Percentiles rank a stretch among this genome's conserved stretches.
Conservation (phyloP, 2,329 filamentous ascomycete genomes). For the Lithohypha guttulata region DNA sequence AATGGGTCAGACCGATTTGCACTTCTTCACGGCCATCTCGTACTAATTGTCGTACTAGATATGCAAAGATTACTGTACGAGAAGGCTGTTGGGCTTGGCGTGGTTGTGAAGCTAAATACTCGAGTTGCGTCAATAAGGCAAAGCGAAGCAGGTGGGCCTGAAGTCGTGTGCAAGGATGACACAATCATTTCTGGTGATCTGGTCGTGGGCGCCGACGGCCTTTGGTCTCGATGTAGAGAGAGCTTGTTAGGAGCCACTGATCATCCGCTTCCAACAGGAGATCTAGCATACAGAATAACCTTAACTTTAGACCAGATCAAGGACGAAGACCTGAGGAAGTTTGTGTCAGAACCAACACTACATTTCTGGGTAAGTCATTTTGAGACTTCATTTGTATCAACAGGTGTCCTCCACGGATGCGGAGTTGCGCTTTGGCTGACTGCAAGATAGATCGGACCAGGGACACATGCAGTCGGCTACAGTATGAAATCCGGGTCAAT, state of each 20-base stretch:
- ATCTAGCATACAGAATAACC: slow-evolving; percentile 46
- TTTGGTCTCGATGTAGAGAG: slow-evolving; percentile 36
- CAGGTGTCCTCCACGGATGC: too few relatives aligned
- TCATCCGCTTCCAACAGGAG: slow-evolving; percentile 42
- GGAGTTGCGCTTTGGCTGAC: too few relatives aligned
- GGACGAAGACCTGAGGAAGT: slow-evolving; percentile 35
- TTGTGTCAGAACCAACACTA: slow-evolving; percentile 39
- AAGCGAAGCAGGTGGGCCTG: slow-evolving; percentile 24
- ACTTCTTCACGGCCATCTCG: too few relatives aligned
- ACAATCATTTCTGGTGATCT: slow-evolving; percentile 27
- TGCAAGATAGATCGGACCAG: slow-evolving; percentile 43
- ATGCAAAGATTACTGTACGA: slow-evolving; percentile 35
- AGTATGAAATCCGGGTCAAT: slow-evolving; percentile 34
- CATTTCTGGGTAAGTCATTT: too few relatives aligned
- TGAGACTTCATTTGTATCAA: too few relatives aligned
- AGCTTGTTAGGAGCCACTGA: slow-evolving; percentile 35
- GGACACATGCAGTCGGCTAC: slow-evolving; percentile 41
- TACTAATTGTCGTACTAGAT: too few relatives aligned
- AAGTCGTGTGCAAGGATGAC: slow-evolving; percentile 1
- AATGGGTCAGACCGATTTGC: too few relatives aligned
- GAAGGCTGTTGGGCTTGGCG: slow-evolving; percentile 31
- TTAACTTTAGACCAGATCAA: slow-evolving; percentile 40
- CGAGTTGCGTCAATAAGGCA: slow-evolving; percentile 24
- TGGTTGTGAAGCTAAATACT: slow-evolving; percentile 25
- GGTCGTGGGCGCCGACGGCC: slow-evolving; percentile 41